Evolutionary conservation across 228 moss, liverwort and hornwort species (phyloP).

Genomic region (Sphagnum magellanicum): DNA sequence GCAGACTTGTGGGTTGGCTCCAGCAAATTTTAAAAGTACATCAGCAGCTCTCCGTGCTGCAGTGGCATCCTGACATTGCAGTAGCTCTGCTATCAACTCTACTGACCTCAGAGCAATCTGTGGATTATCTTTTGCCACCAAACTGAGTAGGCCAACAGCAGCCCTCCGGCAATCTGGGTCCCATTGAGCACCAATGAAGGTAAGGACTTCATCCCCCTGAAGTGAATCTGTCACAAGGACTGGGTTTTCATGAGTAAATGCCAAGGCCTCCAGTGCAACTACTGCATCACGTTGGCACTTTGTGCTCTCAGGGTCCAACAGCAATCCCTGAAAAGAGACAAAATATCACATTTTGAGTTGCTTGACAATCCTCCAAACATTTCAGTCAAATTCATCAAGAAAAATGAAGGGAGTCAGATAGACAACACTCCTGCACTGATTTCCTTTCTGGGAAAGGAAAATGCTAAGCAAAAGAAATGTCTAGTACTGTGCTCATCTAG

Average conservation of each 20-base stretch:
- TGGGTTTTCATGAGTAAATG: background rate
- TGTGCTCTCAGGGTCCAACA: constrained; percentile 6
- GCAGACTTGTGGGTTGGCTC: too few species aligned
- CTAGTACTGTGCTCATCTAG: too few species aligned
- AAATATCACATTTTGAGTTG: background rate
- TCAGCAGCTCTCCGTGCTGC: too few species aligned
- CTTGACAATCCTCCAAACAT: background rate
- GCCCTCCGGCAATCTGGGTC: constrained; percentile 10
- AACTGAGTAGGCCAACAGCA: constrained; percentile 21
- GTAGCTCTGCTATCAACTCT: constrained; percentile 6
- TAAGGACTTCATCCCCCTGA: constrained; percentile 2
- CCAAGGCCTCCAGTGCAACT: constrained; percentile 21
- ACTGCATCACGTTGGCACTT: constrained; percentile 25
- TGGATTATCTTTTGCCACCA: constrained; percentile 2
- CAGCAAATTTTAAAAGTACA: too few species aligned
- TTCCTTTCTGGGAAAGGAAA: background rate
- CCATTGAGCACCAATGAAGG: constrained; percentile 10
- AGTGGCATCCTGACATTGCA: too few species aligned
- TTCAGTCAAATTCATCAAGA: background rate
- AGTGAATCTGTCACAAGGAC: background rate
- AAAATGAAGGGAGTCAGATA: too few species aligned
- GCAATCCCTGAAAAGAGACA: constrained; percentile 17
- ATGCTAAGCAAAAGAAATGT: too few species aligned
- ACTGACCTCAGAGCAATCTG: constrained; percentile 12
- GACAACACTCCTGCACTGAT: background rate